phyloP scores from a whole-genome alignment of 2,329 filamentous ascomycete species.

The Aspergillus niger region DNA sequence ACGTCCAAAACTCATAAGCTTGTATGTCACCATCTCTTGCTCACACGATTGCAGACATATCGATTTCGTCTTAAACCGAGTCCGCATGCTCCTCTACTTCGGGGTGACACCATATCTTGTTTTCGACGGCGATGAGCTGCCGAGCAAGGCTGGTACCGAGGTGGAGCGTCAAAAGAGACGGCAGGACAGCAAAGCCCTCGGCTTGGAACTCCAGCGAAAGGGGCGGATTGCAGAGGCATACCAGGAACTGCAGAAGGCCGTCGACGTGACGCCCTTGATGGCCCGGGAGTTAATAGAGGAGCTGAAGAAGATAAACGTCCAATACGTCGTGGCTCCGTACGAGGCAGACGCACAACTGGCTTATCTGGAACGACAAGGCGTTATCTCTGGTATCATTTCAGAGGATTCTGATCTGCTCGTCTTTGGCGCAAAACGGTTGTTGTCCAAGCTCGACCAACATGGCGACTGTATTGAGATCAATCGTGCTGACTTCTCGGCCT shows the following conservation, averaged over 20 bases:
- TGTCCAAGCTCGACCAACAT: constrained; percentile 93
- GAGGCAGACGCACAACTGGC: constrained; percentile 97
- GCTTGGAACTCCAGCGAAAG: constrained; percentile 76
- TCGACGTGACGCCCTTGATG: constrained; percentile 97
- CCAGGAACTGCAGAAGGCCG: constrained; percentile 86
- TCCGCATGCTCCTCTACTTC: constrained; percentile 92
- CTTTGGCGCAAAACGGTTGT: constrained; percentile 84
- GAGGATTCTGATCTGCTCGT: constrained; percentile 96
- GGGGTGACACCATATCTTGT: constrained; percentile 92
- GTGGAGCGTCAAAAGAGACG: constrained; percentile 72
- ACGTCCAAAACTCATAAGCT: constrained; percentile 31
- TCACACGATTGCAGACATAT: constrained; percentile 66
- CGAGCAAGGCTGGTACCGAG: constrained; percentile 90
- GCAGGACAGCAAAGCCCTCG: constrained; percentile 73
- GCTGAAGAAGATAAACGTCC: constrained; percentile 74
- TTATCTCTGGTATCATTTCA: constrained; percentile 85
- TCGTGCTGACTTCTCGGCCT: constrained; percentile 82
- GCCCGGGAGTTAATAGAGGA: constrained; percentile 88
- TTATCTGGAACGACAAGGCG: constrained; percentile 83
- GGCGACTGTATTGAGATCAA: constrained; percentile 92
- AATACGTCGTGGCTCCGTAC: constrained; percentile 93
- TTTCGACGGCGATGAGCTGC: constrained; percentile 93
- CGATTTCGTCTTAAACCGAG: constrained; percentile 84
- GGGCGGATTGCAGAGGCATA: constrained; percentile 81
- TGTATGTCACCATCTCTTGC: constrained; percentile 35